Evolutionary conservation across 108 stramenopile species (phyloP).

Genomic region (Phaeodactylum tricornutum): DNA sequence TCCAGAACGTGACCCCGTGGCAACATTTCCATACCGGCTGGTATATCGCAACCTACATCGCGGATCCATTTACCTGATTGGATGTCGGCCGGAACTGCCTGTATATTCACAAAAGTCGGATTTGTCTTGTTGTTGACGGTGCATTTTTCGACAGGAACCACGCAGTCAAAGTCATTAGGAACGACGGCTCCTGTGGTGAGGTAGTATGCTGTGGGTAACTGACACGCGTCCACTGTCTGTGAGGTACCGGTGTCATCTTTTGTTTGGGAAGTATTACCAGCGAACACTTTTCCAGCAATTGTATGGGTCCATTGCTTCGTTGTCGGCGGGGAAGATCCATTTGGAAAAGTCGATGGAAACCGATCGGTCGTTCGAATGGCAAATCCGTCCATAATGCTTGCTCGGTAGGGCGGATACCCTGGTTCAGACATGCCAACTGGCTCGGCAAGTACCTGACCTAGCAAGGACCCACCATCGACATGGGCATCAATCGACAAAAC

Average conservation of each 20-base stretch:
- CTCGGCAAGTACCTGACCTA: conserved; percentile 33
- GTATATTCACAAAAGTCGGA: conserved; percentile 5
- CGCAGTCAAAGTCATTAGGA: conserved; percentile 55
- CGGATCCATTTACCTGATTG: conserved; percentile 59
- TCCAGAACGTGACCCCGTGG: conserved; percentile 39
- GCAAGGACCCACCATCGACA: conserved; percentile 11
- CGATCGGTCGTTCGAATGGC: conserved; percentile 31
- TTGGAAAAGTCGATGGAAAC: neutral
- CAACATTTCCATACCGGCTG: conserved; percentile 34
- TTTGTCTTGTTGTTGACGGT: neutral
- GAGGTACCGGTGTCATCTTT: neutral
- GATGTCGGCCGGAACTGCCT: conserved; percentile 15
- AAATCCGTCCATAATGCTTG: conserved; percentile 84
- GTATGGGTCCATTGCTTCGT: conserved; percentile 13
- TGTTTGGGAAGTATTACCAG: conserved; percentile 31
- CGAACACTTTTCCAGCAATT: conserved; percentile 51
- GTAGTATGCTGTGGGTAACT: conserved; percentile 44
- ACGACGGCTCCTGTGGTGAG: conserved; percentile 78
- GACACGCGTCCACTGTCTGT: neutral
- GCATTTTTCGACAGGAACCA: conserved; percentile 75
- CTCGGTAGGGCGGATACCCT: conserved; percentile 73
- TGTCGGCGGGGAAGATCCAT: conserved; percentile 2
- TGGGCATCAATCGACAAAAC: neutral
- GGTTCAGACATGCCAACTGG: conserved; percentile 39
- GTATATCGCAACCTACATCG: conserved; percentile 66